Base-by-base conservation (phyloP, 1,284 basidiomycete species). In the Austropuccinia psidii region DNA sequence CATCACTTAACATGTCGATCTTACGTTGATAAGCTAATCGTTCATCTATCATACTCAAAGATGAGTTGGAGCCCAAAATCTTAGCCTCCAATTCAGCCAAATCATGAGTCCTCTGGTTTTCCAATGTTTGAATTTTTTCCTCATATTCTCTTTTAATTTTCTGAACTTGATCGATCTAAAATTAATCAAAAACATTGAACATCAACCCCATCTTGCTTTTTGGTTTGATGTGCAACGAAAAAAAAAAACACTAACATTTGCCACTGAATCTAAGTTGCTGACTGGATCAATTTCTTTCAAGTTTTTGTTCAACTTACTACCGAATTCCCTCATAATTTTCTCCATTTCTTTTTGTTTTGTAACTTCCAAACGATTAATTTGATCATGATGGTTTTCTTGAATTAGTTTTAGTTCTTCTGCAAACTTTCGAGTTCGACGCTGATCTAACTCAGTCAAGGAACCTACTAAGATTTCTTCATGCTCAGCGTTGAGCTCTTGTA, bases 391-490 rank as follows among this genome's bases (percentile, higher is more conserved):
- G 9, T 52, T 9, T 21, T 52, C 50, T 52, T 52, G 50, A 9
- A 52, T 15, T 9, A 27, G 9, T 27, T 52, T 13, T 9, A 62
- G 13, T 17, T 19, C 47, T 21, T 8, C 62, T 8, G 29, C 45
- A 52, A 43, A 66, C 61, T 54, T 74, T n/a, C 50, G 39, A 49
- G 74, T 39, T 54, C 58, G 29, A 29, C 43, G 39, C 47, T 33
- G 27, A 62, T 58, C 57, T 37, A 31, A 45, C 60, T 54, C 58
- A 64, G 49, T 49, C 3, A 62, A 41, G n/a, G 60, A 62, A 27
- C 11, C 50, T 19, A 21, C 39, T 2, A 75, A 68, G 15, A 60
- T 68, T 4, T 66, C 47, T 41, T 74, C 65, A 60, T 76, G 76
- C n/a, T 68, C 52, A 24, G n/a, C 24, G 33, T 39, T 33, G 5